Conservation (phyloP, 108 stramenopile species). For the Nannochloropsis oceanica region DNA sequence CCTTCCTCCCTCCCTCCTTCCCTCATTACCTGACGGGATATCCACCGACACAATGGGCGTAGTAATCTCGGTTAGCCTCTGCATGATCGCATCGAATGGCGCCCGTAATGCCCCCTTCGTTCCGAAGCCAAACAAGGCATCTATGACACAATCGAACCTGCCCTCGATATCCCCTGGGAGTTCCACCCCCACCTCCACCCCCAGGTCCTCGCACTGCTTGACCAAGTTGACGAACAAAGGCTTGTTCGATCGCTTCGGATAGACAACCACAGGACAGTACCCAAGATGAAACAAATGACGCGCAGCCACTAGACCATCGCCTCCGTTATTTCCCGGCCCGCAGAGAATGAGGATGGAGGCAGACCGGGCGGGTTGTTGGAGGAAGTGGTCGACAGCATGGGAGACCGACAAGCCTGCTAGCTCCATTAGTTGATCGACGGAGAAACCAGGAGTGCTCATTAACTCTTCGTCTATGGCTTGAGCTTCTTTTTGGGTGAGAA, state of each 20-base stretch:
- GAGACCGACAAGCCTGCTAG: slow-evolving; percentile 87
- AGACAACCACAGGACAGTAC: slow-evolving; percentile 58
- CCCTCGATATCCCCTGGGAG: slow-evolving; percentile 39
- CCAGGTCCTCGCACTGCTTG: slow-evolving; percentile 64
- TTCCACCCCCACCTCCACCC: slow-evolving; percentile 46
- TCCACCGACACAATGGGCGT: slow-evolving; percentile 66
- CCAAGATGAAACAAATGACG: slow-evolving; percentile 84
- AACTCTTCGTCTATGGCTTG: slow-evolving; percentile 76
- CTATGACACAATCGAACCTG: slow-evolving; percentile 61
- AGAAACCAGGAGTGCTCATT: slow-evolving; percentile 80
- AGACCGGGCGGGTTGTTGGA: not conserved
- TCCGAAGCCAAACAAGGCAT: slow-evolving; percentile 93
- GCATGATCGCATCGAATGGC: slow-evolving; percentile 67
- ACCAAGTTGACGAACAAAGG: slow-evolving; percentile 54
- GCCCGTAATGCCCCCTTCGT: slow-evolving; percentile 63
- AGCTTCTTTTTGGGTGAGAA: slow-evolving; percentile 47
- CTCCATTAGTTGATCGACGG: slow-evolving; percentile 97
- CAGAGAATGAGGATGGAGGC: slow-evolving; percentile 61
- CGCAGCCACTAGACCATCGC: slow-evolving; percentile 97
- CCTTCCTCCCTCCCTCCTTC: too few species aligned
- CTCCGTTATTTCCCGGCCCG: slow-evolving; percentile 98
- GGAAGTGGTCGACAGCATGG: not conserved
- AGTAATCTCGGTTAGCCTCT: slow-evolving; percentile 33
- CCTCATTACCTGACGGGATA: slow-evolving; percentile 45
- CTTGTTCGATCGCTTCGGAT: slow-evolving; percentile 59